Base-by-base conservation (phyloP, 2,329 filamentous ascomycete genomes). In the Cladorrhinum sp. region DNA sequence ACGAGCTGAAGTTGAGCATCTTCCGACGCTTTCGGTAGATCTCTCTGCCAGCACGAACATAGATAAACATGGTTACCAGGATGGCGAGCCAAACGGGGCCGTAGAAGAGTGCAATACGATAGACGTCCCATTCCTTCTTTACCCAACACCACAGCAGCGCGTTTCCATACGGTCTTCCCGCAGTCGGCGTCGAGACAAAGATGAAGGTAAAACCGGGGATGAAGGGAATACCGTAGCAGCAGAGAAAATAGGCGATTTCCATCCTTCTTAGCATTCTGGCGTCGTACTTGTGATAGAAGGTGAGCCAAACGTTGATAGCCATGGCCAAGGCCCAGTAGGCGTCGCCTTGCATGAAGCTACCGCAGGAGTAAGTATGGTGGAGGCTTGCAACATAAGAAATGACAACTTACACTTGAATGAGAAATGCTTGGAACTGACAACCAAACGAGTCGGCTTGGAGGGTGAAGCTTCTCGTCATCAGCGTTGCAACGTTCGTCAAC, bases 81-180 rank as follows among this genome's bases (percentile, higher is more conserved):
- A 90, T 87, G 9, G 84, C 75, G 24, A 88, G 72, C 88, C 87
- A 90, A 55, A 89, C 81, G 6, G 87, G 87, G 0, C 78, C 86
- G 68, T 95, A 96, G 70, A 93, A 93, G 13, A 85, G 83, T 2
- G 84, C 84, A 59, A 95, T 85, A 25, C 91, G 86, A 72, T 90
- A 84, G 59, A 87, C 81, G 58, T 91, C 87, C 82, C 87, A 92
- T 3, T 84, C 75, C 1, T 76, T 68, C 2, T 81, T 78, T n/a
- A 96, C 79, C 91, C 91, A 95, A 71, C 91, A 96, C 91, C 91
- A 96, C 24, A 95, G 75, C 1, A 83, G 84, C 18, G 91, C 91
- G 66, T 89, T 81, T 0, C 90, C 91, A 70, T 93, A 92, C 27
- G 93, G 81, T 3, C 79, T 81, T 4, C 84, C 84, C n/a, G 77